Conservation (phyloP, 352 stramenopile species). For the Globisporangium perplexum region DNA sequence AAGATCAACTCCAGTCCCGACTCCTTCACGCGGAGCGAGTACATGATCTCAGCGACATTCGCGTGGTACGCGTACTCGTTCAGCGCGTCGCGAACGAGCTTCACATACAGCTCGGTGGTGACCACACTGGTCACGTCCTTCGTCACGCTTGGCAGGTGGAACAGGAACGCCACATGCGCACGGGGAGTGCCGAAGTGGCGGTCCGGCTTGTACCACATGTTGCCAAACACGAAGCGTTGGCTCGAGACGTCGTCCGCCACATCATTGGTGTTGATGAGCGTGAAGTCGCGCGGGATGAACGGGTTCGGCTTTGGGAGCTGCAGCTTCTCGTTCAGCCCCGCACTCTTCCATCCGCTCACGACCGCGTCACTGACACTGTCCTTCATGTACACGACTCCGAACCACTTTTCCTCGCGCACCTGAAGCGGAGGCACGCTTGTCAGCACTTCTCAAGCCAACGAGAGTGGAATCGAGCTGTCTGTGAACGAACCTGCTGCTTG, state of each 20-base stretch:
- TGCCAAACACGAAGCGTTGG: conserved; percentile 34
- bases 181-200: conserved; percentile 52
- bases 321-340: conserved; percentile 31
- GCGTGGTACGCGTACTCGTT: conserved; percentile 75
- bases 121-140: conserved; percentile 30
- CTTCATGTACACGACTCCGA: conserved; percentile 48
- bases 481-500: conserved; percentile 20
- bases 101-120: conserved; percentile 51
- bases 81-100: conserved; percentile 55
- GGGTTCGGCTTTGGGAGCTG: conserved; percentile 53
- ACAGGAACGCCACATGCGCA: conserved; percentile 44
- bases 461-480: neutral
- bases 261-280: conserved; percentile 30
- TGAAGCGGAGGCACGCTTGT: conserved; percentile 8
- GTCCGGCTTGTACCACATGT: conserved; percentile 64
- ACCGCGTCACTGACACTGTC: conserved; percentile 28
- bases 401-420: conserved; percentile 53
- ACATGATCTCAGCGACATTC: conserved; percentile 67
- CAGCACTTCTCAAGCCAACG: neutral
- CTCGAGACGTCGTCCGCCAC: conserved; percentile 20
- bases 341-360: conserved; percentile 35
- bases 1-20: conserved; percentile 58
- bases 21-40: conserved; percentile 62
- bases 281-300: conserved; percentile 69
- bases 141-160: conserved; percentile 49